Percentiles rank a stretch among this genome's conserved stretches.
Evolutionary conservation across 2,329 filamentous ascomycete species (phyloP).

Genomic region (Beauveria asiatica): DNA sequence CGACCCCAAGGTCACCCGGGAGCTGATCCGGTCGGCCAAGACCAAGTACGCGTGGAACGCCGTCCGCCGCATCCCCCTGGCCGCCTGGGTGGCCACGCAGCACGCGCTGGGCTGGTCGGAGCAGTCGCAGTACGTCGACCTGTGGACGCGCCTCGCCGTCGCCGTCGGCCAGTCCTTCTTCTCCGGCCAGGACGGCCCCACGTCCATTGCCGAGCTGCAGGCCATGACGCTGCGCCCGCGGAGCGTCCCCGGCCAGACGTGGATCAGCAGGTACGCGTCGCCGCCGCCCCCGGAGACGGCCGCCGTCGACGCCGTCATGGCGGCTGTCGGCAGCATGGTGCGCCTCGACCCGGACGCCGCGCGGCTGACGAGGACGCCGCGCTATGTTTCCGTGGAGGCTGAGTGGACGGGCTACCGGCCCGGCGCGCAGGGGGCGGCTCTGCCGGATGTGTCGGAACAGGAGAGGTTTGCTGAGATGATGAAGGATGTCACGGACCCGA

Average conservation of each 20-base stretch:
- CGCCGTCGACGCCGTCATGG: constrained; percentile 48
- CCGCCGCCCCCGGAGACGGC: constrained; percentile 49
- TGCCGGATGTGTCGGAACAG: constrained; percentile 50
- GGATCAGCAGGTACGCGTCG: constrained; percentile 66
- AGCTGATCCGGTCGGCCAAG: constrained; percentile 1
- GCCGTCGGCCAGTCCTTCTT: constrained; percentile 62
- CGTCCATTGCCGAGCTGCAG: constrained; percentile 55
- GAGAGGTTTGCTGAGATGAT: constrained; percentile 60
- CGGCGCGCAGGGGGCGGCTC: constrained; percentile 37
- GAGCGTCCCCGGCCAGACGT: constrained; percentile 68
- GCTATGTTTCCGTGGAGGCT: constrained; percentile 50
- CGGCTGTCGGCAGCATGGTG: constrained; percentile 36
- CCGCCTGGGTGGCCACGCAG: constrained; percentile 52
- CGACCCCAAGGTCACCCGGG: constrained; percentile 12
- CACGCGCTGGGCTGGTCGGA: constrained; percentile 62
- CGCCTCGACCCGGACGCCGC: constrained; percentile 9
- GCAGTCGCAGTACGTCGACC: constrained; percentile 66
- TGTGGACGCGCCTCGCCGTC: constrained; percentile 65
- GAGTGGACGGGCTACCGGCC: constrained; percentile 70
- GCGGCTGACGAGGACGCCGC: constrained; percentile 33
- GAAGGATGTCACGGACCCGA: constrained; percentile 53
- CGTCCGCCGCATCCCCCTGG: constrained; percentile 34
- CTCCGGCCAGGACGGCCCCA: constrained; percentile 30
- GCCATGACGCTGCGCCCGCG: constrained; percentile 51
- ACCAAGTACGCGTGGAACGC: constrained; percentile 3